A percentile compares a stretch with the other conserved stretches of the same genome.
Conservation (phyloP, 2,329 filamentous ascomycete species). For the Cladorrhinum sp. region DNA sequence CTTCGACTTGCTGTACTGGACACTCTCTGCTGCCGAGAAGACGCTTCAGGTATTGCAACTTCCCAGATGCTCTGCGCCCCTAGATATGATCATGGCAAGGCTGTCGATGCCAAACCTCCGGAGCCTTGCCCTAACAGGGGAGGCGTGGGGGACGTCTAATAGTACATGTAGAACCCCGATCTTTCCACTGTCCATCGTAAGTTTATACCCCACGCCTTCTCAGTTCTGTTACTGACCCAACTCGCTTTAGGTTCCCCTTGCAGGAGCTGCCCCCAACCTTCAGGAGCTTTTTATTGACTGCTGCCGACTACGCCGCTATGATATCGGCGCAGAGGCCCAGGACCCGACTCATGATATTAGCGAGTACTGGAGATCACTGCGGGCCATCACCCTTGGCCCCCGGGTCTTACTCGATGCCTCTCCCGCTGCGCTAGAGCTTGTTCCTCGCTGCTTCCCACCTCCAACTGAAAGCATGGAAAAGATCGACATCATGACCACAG, state of each 20-base stretch:
- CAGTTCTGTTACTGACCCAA: background rate
- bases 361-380: constrained; percentile 14
- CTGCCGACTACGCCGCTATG: background rate
- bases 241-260: constrained; percentile 7
- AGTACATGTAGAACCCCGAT: background rate
- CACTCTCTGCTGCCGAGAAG: background rate
- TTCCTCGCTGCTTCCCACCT: constrained; percentile 10
- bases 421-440: background rate
- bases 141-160: background rate
- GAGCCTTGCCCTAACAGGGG: background rate
- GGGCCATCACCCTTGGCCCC: constrained; percentile 13
- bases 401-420: background rate
- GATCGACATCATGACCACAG: constrained; percentile 13
- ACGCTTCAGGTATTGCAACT: constrained; percentile 13
- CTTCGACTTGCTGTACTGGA: background rate
- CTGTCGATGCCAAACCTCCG: background rate
- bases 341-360: background rate
- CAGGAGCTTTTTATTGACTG: constrained; percentile 19
- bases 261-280: constrained; percentile 17
- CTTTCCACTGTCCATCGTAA: background rate
- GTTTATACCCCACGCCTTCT: constrained; percentile 2
- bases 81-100: background rate
- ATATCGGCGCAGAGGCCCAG: too few species aligned
- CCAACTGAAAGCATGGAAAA: constrained; percentile 6
- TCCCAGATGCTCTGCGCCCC: background rate